phyloP scores from a whole-genome alignment of 371 early-diverging fungal genomes.

The Apophysomyces sp. region DNA sequence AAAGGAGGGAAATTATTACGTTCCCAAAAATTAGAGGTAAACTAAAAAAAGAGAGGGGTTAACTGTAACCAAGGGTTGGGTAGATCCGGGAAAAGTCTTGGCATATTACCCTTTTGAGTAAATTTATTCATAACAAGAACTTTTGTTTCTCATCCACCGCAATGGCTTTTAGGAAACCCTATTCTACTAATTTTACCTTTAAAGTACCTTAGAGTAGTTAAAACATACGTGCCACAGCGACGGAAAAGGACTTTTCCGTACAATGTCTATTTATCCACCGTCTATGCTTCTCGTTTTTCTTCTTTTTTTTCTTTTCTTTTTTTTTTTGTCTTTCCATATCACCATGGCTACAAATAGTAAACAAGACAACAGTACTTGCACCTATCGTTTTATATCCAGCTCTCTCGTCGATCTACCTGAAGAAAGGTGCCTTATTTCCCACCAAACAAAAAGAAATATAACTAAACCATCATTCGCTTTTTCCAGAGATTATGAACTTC shows the following conservation, averaged over 20 bases:
- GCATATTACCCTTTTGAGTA: conserved; percentile 24
- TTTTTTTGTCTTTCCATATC: background rate
- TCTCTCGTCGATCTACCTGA: conserved; percentile 30
- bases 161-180: background rate
- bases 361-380: conserved; percentile 21
- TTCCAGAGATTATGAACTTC: conserved; percentile 21
- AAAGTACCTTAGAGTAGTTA: background rate
- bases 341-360: background rate
- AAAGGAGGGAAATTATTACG: background rate
- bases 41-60: background rate
- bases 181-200: conserved; percentile 12
- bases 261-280: conserved; percentile 5
- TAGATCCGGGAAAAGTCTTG: conserved; percentile 21
- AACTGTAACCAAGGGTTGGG: background rate
- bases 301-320: conserved; percentile 4
- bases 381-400: conserved; percentile 45
- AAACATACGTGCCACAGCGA: background rate
- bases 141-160: conserved; percentile 2
- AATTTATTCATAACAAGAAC: conserved; percentile 23
- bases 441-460: background rate
- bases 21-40: background rate
- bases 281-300: conserved; percentile 2
- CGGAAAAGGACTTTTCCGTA: conserved; percentile 21
- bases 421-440: conserved; percentile 19
- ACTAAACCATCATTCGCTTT: background rate